Evolutionary conservation across 768 basidiomycete species (phyloP).

Genomic region (Boletellus sp.): DNA sequence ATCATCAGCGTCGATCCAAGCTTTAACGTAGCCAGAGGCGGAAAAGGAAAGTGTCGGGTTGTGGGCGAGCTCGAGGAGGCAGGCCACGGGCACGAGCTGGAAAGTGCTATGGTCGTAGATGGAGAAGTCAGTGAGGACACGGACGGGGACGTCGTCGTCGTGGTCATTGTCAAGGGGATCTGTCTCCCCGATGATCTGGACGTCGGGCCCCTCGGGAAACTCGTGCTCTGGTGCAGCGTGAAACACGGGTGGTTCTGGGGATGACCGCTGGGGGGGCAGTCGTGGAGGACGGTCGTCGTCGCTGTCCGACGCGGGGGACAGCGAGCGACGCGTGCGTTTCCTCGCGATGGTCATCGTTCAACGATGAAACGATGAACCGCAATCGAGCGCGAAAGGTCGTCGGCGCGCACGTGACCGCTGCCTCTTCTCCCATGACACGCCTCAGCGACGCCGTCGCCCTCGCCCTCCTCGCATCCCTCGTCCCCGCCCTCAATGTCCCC

Average conservation of each 20-base stretch:
- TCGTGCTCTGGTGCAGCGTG: constrained; percentile 26
- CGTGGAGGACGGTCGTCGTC: constrained; percentile 11
- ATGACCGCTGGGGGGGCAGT: constrained; percentile 4
- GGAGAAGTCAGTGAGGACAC: constrained; percentile 50
- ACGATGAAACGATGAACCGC: background rate
- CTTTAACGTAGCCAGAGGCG: constrained; percentile 39
- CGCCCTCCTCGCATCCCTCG: constrained; percentile 5
- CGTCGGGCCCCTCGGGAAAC: constrained; percentile 38
- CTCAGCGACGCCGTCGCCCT: constrained; percentile 6
- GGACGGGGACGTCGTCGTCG: constrained; percentile 49
- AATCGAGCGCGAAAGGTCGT: background rate
- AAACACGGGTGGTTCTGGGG: constrained; percentile 9
- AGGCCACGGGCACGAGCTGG: constrained; percentile 39
- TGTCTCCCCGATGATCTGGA: constrained; percentile 45
- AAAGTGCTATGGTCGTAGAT: constrained; percentile 43
- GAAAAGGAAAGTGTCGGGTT: constrained; percentile 27
- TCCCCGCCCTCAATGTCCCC: constrained; percentile 8
- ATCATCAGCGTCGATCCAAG: constrained; percentile 33
- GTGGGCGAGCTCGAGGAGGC: constrained; percentile 34
- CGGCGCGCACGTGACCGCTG: constrained; percentile 2
- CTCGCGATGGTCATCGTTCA: constrained; percentile 20
- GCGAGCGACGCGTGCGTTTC: constrained; percentile 25
- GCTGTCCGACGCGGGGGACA: constrained; percentile 15
- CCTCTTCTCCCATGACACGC: constrained; percentile 9
- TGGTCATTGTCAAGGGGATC: constrained; percentile 21